phyloP scores from a whole-genome alignment of 164 flowering plant species.

The Chimonanthus salicifolius region DNA sequence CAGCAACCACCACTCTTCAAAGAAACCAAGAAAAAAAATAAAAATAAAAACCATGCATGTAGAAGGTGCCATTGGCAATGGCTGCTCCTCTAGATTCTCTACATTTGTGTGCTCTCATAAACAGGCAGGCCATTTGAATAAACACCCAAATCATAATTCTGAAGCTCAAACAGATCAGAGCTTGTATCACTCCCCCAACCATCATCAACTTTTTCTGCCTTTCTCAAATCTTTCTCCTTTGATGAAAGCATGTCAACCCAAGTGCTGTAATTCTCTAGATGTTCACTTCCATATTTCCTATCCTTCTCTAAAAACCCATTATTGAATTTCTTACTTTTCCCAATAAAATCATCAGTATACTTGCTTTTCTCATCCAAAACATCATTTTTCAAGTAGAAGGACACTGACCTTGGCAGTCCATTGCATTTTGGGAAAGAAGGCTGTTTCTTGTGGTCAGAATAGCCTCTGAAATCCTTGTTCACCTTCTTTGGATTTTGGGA shows the following conservation, averaged over 20 bases:
- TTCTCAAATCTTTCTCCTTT: slow-evolving; percentile 22
- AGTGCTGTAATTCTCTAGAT: background rate
- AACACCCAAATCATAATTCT: slow-evolving; percentile 55
- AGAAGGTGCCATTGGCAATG: background rate
- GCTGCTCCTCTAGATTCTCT: slow-evolving; percentile 36
- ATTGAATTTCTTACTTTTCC: slow-evolving; percentile 18
- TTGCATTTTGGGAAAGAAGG: slow-evolving; percentile 21
- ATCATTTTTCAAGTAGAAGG: slow-evolving; percentile 12
- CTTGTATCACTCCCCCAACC: slow-evolving; percentile 82
- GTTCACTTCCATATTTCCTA: background rate
- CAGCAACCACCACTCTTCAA: background rate
- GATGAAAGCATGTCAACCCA: slow-evolving; percentile 17
- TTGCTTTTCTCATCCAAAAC: slow-evolving; percentile 24
- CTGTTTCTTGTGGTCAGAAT: slow-evolving; percentile 31
- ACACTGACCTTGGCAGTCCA: slow-evolving; percentile 16
- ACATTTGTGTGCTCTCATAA: slow-evolving; percentile 69
- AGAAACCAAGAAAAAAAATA: background rate
- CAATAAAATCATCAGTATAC: slow-evolving; percentile 24
- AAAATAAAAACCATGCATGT: background rate
- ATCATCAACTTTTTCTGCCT: slow-evolving; percentile 32
- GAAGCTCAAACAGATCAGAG: slow-evolving; percentile 87
- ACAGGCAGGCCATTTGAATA: slow-evolving; percentile 68
- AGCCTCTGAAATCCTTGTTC: slow-evolving; percentile 35
- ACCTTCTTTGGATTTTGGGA: slow-evolving; percentile 35
- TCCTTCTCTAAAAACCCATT: slow-evolving; percentile 13